Conservation (phyloP, 1,284 basidiomycete species). For the Trametes polyzona region DNA sequence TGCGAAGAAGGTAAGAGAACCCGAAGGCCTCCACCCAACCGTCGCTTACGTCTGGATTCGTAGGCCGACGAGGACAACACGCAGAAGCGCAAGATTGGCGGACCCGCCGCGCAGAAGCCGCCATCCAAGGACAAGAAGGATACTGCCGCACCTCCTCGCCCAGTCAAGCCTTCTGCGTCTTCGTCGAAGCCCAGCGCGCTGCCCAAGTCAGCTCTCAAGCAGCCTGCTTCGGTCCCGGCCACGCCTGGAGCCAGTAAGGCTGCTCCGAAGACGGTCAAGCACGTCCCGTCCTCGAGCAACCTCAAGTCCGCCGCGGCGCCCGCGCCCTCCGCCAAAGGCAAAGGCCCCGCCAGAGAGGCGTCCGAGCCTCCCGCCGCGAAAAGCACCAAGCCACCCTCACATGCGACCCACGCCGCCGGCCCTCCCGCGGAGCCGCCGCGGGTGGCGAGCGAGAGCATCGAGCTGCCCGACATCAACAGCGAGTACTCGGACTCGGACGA, state of each 20-base stretch:
- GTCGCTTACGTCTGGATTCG: background rate
- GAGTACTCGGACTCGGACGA: constrained; percentile 97
- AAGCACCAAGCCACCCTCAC: constrained; percentile 56
- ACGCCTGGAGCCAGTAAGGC: constrained; percentile 19
- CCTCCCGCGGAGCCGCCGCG: constrained; percentile 48
- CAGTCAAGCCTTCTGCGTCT: constrained; percentile 36
- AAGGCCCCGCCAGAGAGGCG: constrained; percentile 45
- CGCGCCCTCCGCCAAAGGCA: constrained; percentile 44
- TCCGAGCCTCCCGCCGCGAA: constrained; percentile 54
- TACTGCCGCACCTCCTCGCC: constrained; percentile 34
- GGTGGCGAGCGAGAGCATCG: constrained; percentile 79
- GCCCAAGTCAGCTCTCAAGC: constrained; percentile 38
- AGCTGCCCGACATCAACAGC: constrained; percentile 91
- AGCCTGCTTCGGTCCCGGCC: constrained; percentile 22
- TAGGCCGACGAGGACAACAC: constrained; percentile 61
- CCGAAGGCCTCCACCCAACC: background rate
- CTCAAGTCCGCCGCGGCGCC: constrained; percentile 20
- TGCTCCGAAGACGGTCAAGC: constrained; percentile 27
- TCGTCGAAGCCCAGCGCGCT: constrained; percentile 33
- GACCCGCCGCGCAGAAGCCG: constrained; percentile 49
- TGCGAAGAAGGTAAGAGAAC: constrained; percentile 56
- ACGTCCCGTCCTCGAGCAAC: constrained; percentile 25
- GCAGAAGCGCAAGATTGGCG: constrained; percentile 67
- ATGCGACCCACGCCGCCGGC: constrained; percentile 3
- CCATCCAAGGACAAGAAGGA: constrained; percentile 49